These are phyloP conservation scores for Penicillium simplicissimum DNA, from an alignment of 495 filamentous ascomycete species.

Conservation along the genomic window DNA sequence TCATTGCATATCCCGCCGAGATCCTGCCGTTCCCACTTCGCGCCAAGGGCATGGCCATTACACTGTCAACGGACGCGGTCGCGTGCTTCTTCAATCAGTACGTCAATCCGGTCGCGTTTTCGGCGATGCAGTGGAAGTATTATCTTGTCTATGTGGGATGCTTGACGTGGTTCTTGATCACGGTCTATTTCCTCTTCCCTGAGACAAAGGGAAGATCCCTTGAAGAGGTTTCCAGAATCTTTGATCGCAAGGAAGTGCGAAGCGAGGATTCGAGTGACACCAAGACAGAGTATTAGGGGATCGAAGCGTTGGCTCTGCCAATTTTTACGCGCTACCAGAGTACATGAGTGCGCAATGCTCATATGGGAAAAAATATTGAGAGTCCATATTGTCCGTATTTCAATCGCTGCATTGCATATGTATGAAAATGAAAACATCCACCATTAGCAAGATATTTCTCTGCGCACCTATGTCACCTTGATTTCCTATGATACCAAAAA, in stretches of 20 bases:
- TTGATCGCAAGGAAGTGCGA: constrained; percentile 38
- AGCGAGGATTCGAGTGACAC: constrained; percentile 5
- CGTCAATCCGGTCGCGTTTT: constrained; percentile 60
- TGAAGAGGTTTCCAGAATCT: constrained; percentile 63
- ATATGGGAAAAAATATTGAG: neutral
- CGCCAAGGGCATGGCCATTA: constrained; percentile 69
- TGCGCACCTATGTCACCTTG: neutral
- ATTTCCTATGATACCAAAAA: neutral
- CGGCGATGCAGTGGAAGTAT: constrained; percentile 54
- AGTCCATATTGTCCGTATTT: neutral
- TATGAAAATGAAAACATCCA: neutral
- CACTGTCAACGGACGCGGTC: constrained; percentile 58
- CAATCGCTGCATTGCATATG: neutral
- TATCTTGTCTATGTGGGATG: constrained; percentile 62
- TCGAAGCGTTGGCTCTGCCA: neutral
- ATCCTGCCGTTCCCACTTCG: constrained; percentile 67
- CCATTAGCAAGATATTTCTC: neutral
- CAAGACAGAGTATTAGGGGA: neutral
- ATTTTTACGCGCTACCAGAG: neutral
- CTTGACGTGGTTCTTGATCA: constrained; percentile 53
- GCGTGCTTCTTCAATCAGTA: constrained; percentile 58
- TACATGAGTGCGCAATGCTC: neutral
- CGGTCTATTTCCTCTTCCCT: constrained; percentile 67
- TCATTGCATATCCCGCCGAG: constrained; percentile 66
- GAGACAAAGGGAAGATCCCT: constrained; percentile 67